Evolutionary conservation across 805 yeast genomes (phyloP), one percentile per base, ranked within the genome.

Genomic region (Kregervanrija pseudodelftensis): DNA sequence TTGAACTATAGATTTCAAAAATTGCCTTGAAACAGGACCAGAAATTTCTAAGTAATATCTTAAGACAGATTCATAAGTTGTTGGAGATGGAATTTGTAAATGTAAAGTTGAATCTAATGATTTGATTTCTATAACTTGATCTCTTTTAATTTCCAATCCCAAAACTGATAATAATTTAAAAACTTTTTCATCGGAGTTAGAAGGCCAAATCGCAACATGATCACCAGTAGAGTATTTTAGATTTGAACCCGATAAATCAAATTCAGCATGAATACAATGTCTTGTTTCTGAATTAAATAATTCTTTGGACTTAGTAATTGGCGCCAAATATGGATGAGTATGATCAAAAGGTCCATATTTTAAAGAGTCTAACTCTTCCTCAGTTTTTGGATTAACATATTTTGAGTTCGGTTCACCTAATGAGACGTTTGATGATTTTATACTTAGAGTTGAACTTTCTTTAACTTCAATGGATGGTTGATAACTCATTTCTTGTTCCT

Each of bases 191-290:
- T 82, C 72, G 2, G 95, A 71, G 65, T 91, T 91, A 17, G 93
- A 86, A 33, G 97, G 93, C 95, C 96, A 87, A 46, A 93, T 70
- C 12, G 96, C 98, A 50, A 93, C 67, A 66, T 91, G 98, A 63
- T 91, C 99, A 64, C 99, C 99, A 4, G 99, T 91, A 40, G 91
- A 72, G 66, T 91, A 91, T 55, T 82, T 80, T 58, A 93, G 70
- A 57, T 82, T 83, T 4, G 91, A 74, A 30, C 69, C 77, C 1
- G 88, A 73, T 33, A 89, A 67, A 59, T 91, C 97, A 55, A 91
- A 80, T 65, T 93, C 98, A 40, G 83, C 78, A 61, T 91, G 98
- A 48, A 91, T 78, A 68, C 98, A 91, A 53, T 81, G 80, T 69
- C 98, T 82, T 33, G 45, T 33, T 14, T 57, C 51, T 0, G 79